Base-by-base conservation (phyloP, 148 eudicot genomes). In the Cornus suecica region DNA sequence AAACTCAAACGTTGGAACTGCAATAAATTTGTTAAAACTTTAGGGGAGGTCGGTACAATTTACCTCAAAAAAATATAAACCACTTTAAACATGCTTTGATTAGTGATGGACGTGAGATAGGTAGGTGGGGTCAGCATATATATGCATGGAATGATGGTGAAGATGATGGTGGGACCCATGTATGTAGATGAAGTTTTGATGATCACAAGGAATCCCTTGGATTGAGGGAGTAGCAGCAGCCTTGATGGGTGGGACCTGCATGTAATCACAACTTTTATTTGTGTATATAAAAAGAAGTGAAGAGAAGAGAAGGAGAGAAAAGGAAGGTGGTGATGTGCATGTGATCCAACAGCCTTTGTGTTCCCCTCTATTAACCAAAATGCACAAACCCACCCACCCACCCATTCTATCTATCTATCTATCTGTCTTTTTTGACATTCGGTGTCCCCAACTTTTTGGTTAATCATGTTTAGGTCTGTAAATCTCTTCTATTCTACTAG, bases 331-430 rank as follows among this genome's bases (percentile, higher is more conserved):
- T 79, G 87, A 84, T 77, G 69, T 79, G 83, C 90, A 87, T 87
- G 91, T 86, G 91, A 88, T 76, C 87, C 81, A 83, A 83, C 88
- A 83, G 86, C 91, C 87, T 88, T 88, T 83, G 56, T 86, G 88
- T 82, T 83, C 86, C 89, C 86, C 84, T 82, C 82, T 67, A 69
- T 71, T 65, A 73, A 64, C 74, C 79, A 69, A 23, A 23, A 24
- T 58, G 5, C 25, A 66, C 54, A 79, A 77, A 75, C 68, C 54
- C 68, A 77, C 76, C n/a, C n/a, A n/a, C n/a, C n/a, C n/a, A n/a
- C n/a, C n/a, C 80, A 66, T 64, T 64, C 45, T 66, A 32, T 74
- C 56, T 16, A 30, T 16, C 25, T 42, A 30, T 58, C 9, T 51
- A 30, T 76, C 60, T 67, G 45, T 69, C 68, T 76, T 73, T 74